These are phyloP conservation scores for Penicillium steckii DNA, from an alignment of 495 filamentous ascomycete species.

Conservation along the genomic window DNA sequence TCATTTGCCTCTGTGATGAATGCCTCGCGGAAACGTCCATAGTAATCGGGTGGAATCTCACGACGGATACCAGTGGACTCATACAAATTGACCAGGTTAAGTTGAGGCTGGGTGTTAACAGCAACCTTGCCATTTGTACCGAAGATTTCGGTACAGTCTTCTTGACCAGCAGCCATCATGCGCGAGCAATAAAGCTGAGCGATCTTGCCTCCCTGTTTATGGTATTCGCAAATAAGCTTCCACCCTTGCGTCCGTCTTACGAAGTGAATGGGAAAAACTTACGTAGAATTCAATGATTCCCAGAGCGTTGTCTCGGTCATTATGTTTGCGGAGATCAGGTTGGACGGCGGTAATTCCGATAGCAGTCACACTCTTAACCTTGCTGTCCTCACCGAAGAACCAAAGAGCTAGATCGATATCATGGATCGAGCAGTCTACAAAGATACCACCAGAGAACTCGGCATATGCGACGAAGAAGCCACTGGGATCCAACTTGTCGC, in stretches of 20 bases:
- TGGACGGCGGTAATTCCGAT: conserved; percentile 54
- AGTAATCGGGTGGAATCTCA: conserved; percentile 55
- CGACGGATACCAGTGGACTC: conserved; percentile 44
- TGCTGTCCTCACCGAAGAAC: conserved; percentile 45
- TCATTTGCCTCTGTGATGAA: conserved; percentile 58
- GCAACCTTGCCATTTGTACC: conserved; percentile 55
- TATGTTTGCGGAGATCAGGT: conserved; percentile 48
- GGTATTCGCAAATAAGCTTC: too few relatives aligned
- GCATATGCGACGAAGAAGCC: conserved; percentile 53
- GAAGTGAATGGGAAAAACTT: conserved; percentile 4
- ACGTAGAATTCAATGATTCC: conserved; percentile 57
- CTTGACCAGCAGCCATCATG: conserved; percentile 62
- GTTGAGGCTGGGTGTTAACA: conserved; percentile 50
- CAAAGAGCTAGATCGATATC: conserved; percentile 52
- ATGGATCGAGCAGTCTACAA: conserved; percentile 52
- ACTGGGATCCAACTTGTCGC: conserved; percentile 47
- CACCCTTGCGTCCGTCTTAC: too few relatives aligned
- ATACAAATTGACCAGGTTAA: conserved; percentile 49
- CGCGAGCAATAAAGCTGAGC: conserved; percentile 55
- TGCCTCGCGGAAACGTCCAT: conserved; percentile 54
- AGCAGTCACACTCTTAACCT: conserved; percentile 45
- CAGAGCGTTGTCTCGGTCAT: conserved; percentile 58
- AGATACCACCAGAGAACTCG: conserved; percentile 51
- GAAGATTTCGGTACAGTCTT: conserved; percentile 56
- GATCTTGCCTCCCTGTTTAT: conserved; percentile 43